A percentile compares a stretch with the other conserved stretches of the same genome.
phyloP scores from a whole-genome alignment of 495 filamentous ascomycete species.

The Podospora australis region DNA sequence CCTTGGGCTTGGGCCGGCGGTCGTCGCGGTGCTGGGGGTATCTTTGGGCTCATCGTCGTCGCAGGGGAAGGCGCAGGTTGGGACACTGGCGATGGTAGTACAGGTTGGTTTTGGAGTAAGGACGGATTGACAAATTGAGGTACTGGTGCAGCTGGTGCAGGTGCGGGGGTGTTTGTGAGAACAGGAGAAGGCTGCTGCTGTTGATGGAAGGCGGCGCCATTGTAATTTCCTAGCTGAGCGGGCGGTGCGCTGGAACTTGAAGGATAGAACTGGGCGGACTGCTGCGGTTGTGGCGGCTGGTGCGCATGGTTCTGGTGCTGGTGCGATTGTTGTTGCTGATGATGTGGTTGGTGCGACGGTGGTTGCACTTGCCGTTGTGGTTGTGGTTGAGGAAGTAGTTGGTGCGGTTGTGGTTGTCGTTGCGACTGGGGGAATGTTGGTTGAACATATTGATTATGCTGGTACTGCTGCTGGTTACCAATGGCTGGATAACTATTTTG shows the following conservation, averaged over 20 bases:
- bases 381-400: conserved; percentile 9
- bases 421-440: conserved; percentile 12
- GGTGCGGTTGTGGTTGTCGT: conserved; percentile 18
- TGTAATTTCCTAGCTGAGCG: conserved; percentile 1
- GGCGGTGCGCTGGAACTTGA: background rate
- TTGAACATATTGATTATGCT: conserved; percentile 23
- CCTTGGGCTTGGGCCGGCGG: conserved; percentile 5
- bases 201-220: background rate
- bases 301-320: no score
- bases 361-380: conserved; percentile 1
- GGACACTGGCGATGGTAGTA: background rate
- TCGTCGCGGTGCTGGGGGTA: conserved; percentile 5
- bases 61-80: conserved; percentile 1
- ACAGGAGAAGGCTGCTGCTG: no score
- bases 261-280: conserved; percentile 1
- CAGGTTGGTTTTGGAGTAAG: conserved; percentile 11
- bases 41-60: conserved; percentile 4
- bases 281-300: conserved; percentile 4
- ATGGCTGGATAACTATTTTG: conserved; percentile 15
- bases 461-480: conserved; percentile 22
- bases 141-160: background rate
- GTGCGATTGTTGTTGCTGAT: conserved; percentile 9
- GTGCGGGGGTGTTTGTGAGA: background rate
- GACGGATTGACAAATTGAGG: conserved; percentile 14
- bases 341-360: conserved; percentile 10